phyloP scores from a whole-genome alignment of 2,329 filamentous ascomycete species.

The Talaromyces sp. region DNA sequence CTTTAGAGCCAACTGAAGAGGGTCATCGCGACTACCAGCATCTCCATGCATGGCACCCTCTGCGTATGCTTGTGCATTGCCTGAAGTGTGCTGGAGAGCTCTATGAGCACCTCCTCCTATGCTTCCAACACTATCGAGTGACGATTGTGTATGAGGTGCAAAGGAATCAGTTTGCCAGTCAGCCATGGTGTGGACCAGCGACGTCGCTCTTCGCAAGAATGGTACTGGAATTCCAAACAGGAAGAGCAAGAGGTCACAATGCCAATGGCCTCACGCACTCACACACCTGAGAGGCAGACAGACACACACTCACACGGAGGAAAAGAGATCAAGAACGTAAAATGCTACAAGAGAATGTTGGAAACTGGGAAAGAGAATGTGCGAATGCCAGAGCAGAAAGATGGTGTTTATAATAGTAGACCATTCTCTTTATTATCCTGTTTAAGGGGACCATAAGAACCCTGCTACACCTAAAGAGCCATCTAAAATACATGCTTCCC shows the following conservation, averaged over 20 bases:
- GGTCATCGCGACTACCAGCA: constrained; percentile 33
- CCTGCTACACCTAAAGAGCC: constrained; percentile 36
- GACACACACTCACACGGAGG: constrained; percentile 25
- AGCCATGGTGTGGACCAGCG: constrained; percentile 39
- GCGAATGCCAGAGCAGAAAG: constrained; percentile 35
- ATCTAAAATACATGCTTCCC: constrained; percentile 31
- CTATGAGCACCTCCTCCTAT: constrained; percentile 36
- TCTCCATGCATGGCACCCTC: constrained; percentile 33
- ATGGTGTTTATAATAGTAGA: constrained; percentile 44
- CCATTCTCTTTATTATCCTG: constrained; percentile 30
- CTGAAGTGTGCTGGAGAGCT: constrained; percentile 44
- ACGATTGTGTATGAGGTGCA: constrained; percentile 35
- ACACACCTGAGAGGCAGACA: constrained; percentile 25
- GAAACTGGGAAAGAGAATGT: constrained; percentile 46
- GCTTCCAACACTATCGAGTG: constrained; percentile 36
- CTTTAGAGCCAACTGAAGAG: constrained; percentile 37
- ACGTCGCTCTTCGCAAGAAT: constrained; percentile 42
- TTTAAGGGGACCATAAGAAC: constrained; percentile 32
- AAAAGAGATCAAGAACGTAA: constrained; percentile 39
- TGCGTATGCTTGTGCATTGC: constrained; percentile 44
- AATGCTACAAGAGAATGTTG: constrained; percentile 44
- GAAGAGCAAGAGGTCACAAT: constrained; percentile 34
- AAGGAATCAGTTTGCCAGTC: constrained; percentile 44
- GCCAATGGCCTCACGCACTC: constrained; percentile 39
- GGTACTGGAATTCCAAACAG: constrained; percentile 39